A percentile compares a stretch with the other conserved stretches of the same genome.
phyloP scores from a whole-genome alignment of 2,329 filamentous ascomycete species.

The Phaeoacremonium minimum region DNA sequence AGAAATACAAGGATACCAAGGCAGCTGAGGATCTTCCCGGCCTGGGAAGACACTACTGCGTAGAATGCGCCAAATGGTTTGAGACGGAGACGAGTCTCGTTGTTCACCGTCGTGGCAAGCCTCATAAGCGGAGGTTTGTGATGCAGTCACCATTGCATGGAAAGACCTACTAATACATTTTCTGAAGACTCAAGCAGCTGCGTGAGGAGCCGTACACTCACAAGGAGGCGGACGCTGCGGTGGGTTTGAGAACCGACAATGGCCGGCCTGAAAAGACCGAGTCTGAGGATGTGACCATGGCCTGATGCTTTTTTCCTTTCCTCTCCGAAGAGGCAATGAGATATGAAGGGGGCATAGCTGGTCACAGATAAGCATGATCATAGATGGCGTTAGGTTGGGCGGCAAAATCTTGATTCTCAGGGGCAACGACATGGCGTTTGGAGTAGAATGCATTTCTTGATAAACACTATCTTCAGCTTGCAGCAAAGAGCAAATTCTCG shows the following conservation, averaged over 20 bases:
- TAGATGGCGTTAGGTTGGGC: no score
- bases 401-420: no score
- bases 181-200: constrained; percentile 69
- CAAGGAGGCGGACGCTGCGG: constrained; percentile 77
- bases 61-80: constrained; percentile 95
- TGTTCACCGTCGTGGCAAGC: constrained; percentile 79
- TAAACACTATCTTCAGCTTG: no score
- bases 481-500: no score
- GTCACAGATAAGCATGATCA: no score
- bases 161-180: constrained; percentile 11
- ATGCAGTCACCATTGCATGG: not conserved
- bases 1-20: constrained; percentile 74
- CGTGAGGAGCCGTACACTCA: constrained; percentile 83
- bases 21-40: constrained; percentile 82
- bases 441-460: no score
- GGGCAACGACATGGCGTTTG: no score
- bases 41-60: constrained; percentile 81
- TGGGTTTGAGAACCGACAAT: constrained; percentile 70
- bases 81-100: constrained; percentile 75
- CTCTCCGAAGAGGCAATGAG: no score
- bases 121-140: constrained; percentile 79
- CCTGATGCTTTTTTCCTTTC: constrained; percentile 23
- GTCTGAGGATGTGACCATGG: constrained; percentile 35
- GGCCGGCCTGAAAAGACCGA: constrained; percentile 37
- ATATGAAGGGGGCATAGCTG: no score